These are phyloP conservation scores for Raphanus raphanistrum DNA, from an alignment of 345 rosid species.

Conservation along the genomic window DNA sequence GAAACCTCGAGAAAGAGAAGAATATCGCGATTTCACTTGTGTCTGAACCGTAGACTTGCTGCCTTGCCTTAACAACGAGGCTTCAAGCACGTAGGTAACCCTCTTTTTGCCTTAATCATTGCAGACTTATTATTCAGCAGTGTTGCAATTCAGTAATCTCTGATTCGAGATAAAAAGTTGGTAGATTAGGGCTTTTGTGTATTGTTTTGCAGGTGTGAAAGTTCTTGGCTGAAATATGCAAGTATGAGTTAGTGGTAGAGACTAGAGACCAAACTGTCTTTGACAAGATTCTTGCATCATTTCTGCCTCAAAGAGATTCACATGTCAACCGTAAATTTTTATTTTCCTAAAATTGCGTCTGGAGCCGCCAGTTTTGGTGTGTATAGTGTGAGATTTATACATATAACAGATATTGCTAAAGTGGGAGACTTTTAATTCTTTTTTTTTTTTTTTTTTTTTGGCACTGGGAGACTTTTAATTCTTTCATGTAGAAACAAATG, in stretches of 20 bases:
- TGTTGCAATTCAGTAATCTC: too few species aligned
- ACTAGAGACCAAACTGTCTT: slow-evolving; percentile 19
- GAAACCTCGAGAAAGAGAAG: slow-evolving; percentile 23
- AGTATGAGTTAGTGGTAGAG: slow-evolving; percentile 27
- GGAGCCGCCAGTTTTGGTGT: slow-evolving; percentile 35
- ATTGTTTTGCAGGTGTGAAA: slow-evolving; percentile 16
- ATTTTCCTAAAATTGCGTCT: not conserved
- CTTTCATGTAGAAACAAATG: slow-evolving; percentile 14
- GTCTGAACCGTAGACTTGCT: slow-evolving; percentile 24
- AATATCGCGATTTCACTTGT: slow-evolving; percentile 6
- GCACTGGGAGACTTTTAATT: slow-evolving; percentile 1
- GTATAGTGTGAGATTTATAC: slow-evolving; percentile 33
- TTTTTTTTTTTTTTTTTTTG: too few species aligned
- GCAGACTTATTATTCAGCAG: not conserved
- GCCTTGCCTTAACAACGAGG: slow-evolving; percentile 19
- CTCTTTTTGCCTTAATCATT: not conserved
- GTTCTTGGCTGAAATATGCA: slow-evolving; percentile 20
- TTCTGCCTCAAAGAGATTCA: slow-evolving; percentile 21
- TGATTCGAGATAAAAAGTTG: not conserved
- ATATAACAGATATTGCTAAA: slow-evolving; percentile 1
- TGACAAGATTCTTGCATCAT: slow-evolving; percentile 31
- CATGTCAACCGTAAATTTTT: slow-evolving; percentile 5
- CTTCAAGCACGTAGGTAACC: slow-evolving; percentile 23
- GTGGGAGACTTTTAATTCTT: slow-evolving; percentile 5
- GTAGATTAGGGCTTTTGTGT: not conserved